Percentiles rank a stretch among this genome's conserved stretches.
These are phyloP conservation scores for Sistotremastrum suecicum DNA, from an alignment of 768 basidiomycete species.

Conservation along the genomic window DNA sequence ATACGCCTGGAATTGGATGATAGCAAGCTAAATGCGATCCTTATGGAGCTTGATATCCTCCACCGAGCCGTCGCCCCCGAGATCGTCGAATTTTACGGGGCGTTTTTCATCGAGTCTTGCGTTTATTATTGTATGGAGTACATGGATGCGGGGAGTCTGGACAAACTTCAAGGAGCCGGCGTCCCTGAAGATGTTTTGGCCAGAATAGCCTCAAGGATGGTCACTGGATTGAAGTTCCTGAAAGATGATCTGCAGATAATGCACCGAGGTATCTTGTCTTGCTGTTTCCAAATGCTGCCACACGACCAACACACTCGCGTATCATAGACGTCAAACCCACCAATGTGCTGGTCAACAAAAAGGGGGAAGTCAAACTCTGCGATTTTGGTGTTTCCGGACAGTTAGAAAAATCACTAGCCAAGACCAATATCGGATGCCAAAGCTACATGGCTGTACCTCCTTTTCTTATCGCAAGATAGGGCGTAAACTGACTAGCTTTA, in stretches of 20 bases:
- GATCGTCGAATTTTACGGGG: conserved; percentile 98
- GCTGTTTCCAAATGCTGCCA: not conserved
- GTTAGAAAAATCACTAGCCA: conserved; percentile 88
- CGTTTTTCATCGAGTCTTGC: conserved; percentile 99
- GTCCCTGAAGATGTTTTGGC: conserved; percentile 70
- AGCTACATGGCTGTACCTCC: conserved; percentile 89
- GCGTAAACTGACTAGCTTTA: not conserved
- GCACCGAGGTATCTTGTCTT: conserved; percentile 37
- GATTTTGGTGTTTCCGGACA: conserved; percentile 99
- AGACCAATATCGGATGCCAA: conserved; percentile 98
- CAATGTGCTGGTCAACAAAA: conserved; percentile 80
- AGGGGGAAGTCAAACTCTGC: conserved; percentile 86
- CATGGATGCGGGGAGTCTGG: conserved; percentile 97
- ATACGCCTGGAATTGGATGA: conserved; percentile 93
- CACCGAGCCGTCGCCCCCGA: conserved; percentile 84
- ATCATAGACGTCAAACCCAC: conserved; percentile 82
- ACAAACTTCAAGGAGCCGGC: conserved; percentile 53
- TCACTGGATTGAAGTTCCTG: conserved; percentile 82
- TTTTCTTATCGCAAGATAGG: conserved; percentile 1
- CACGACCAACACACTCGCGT: not conserved
- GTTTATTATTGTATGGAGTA: conserved; percentile 99
- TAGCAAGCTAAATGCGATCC: conserved; percentile 85
- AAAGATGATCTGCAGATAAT: conserved; percentile 90
- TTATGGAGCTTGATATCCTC: conserved; percentile 97
- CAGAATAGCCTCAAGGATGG: conserved; percentile 69